phyloP scores from a whole-genome alignment of 1,284 basidiomycete species.

The Ganoderma sinense region DNA sequence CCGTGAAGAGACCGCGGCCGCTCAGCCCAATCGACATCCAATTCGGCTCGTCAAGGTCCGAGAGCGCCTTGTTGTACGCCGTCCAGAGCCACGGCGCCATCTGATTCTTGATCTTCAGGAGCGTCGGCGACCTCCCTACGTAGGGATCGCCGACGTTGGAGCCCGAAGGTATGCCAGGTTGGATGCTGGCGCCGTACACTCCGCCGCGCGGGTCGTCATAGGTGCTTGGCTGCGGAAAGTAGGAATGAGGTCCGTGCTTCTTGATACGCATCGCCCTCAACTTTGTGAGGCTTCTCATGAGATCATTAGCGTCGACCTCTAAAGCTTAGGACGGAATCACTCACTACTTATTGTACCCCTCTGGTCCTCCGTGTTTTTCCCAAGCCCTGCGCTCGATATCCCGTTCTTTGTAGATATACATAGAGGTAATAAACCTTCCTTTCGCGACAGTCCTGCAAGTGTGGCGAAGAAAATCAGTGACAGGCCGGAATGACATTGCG shows the following conservation, averaged over 20 bases:
- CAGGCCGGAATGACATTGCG: too few relatives aligned
- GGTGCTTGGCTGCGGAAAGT: neutral
- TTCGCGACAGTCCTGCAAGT: neutral
- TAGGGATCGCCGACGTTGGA: neutral
- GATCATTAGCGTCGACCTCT: neutral
- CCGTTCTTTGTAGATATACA: neutral
- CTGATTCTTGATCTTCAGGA: neutral
- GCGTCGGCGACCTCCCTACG: neutral
- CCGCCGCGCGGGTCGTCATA: neutral
- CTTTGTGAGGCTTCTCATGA: neutral
- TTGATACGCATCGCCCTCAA: neutral
- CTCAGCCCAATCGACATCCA: too few relatives aligned
- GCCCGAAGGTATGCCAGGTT: neutral
- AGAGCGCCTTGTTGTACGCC: neutral
- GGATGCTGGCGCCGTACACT: neutral
- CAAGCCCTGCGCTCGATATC: neutral
- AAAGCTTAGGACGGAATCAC: neutral
- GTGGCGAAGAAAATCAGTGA: neutral
- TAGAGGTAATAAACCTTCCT: neutral
- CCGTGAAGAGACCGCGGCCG: neutral
- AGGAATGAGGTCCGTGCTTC: neutral
- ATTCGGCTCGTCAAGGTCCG: neutral
- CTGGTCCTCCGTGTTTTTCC: neutral
- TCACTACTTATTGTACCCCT: neutral
- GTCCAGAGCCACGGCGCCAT: neutral